A percentile compares a stretch with the other conserved stretches of the same genome.
These are phyloP conservation scores for Leptodermis oblonga DNA, from an alignment of 257 asterid genomes.

Conservation along the genomic window DNA sequence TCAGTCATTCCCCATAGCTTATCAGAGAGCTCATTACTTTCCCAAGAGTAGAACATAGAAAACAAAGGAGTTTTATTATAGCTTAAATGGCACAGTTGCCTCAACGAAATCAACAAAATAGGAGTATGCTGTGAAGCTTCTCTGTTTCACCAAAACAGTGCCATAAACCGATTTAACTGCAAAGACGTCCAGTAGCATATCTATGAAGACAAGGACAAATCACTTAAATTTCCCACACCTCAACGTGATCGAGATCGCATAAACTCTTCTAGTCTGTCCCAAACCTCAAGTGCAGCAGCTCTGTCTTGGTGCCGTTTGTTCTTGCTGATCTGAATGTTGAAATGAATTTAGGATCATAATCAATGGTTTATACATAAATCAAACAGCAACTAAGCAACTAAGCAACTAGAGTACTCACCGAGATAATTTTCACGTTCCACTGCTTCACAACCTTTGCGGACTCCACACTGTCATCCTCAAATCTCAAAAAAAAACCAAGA, in stretches of 20 bases:
- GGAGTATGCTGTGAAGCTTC: neutral
- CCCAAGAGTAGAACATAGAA: too few species aligned
- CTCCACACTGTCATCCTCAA: constrained; percentile 98
- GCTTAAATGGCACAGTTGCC: neutral
- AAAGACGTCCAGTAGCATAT: too few species aligned
- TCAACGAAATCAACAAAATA: neutral
- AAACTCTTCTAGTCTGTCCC: constrained; percentile 99
- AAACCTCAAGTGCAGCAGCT: constrained; percentile 99
- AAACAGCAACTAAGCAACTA: neutral
- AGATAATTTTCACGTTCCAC: constrained; percentile 98
- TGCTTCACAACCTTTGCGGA: constrained; percentile 87
- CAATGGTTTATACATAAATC: neutral
- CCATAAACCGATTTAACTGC: too few species aligned
- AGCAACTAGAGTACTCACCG: constrained; percentile 46
- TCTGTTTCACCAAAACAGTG: too few species aligned
- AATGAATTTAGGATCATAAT: neutral
- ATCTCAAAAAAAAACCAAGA: constrained; percentile 91
- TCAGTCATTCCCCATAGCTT: neutral
- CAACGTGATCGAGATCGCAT: constrained; percentile 92
- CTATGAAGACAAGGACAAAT: neutral
- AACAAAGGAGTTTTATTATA: constrained; percentile 2
- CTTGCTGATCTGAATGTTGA: constrained; percentile 74
- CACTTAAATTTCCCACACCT: constrained; percentile 28
- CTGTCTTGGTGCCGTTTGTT: constrained; percentile 95
- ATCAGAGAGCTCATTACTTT: neutral